Evolutionary conservation across 2,329 filamentous ascomycete species (phyloP).

Genomic region (Claviceps sp.): DNA sequence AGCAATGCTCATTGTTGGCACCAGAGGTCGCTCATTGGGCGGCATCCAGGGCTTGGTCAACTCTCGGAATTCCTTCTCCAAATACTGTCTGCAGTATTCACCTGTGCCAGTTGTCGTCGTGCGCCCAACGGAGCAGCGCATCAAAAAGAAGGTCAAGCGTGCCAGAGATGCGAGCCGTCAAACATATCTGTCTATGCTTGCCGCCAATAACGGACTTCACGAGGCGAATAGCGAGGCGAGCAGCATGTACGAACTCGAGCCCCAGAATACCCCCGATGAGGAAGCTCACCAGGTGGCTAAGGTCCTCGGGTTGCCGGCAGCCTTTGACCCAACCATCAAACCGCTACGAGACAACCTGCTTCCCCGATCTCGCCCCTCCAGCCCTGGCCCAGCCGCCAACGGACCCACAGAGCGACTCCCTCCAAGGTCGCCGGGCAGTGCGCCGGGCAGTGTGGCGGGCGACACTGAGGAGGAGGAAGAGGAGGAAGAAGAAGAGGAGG

Average conservation of each 20-base stretch:
- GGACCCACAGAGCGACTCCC: conserved; percentile 11
- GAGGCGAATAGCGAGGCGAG: conserved; percentile 43
- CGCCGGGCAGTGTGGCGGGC: conserved; percentile 23
- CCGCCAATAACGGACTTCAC: conserved; percentile 44
- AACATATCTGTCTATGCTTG: conserved; percentile 66
- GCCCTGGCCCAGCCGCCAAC: conserved; percentile 6
- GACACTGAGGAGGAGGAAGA: conserved; percentile 27
- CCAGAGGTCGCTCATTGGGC: conserved; percentile 68
- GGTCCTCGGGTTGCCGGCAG: conserved; percentile 47
- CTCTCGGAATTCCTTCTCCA: conserved; percentile 69
- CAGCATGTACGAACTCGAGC: conserved; percentile 41
- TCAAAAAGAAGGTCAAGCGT: conserved; percentile 82
- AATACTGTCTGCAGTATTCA: conserved; percentile 88
- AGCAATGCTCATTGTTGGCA: conserved; percentile 82
- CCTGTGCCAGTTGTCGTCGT: conserved; percentile 90
- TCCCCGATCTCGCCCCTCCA: conserved; percentile 11
- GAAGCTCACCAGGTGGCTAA: conserved; percentile 52
- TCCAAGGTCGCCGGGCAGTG: conserved; percentile 19
- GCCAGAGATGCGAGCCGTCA: conserved; percentile 61
- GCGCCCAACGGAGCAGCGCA: conserved; percentile 70
- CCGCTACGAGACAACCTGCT: conserved; percentile 27
- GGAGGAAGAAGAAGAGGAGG: conserved; percentile 16
- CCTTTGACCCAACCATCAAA: conserved; percentile 52
- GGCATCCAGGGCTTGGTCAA: conserved; percentile 78
- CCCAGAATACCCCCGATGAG: conserved; percentile 42